A percentile compares a stretch with the other conserved stretches of the same genome.
These are phyloP conservation scores for Harrya chromipes DNA, from an alignment of 768 basidiomycete genomes.

Conservation along the genomic window DNA sequence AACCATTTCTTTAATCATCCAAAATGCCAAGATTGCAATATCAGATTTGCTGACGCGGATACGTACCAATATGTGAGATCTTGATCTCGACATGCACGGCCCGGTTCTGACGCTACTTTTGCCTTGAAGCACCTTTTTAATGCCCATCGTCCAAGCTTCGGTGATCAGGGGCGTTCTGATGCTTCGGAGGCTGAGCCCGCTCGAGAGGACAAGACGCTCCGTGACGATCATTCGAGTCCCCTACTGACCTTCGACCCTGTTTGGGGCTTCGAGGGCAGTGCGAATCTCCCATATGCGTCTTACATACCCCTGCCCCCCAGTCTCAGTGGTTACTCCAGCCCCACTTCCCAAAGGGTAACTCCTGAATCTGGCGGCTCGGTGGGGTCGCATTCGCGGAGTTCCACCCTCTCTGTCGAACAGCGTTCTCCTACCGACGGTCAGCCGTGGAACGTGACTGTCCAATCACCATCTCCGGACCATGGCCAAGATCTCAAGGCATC, in stretches of 20 bases:
- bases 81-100: neutral
- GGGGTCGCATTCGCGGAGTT: slow-evolving; percentile 28
- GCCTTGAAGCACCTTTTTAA: slow-evolving; percentile 26
- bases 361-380: slow-evolving; percentile 14
- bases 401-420: slow-evolving; percentile 30
- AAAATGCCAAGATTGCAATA: slow-evolving; percentile 40
- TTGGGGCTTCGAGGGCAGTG: slow-evolving; percentile 21
- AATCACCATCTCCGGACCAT: slow-evolving; percentile 8
- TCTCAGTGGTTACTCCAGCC: slow-evolving; percentile 30
- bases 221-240: slow-evolving; percentile 8
- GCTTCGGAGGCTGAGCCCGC: neutral
- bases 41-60: slow-evolving; percentile 40
- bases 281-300: slow-evolving; percentile 23
- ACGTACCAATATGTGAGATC: slow-evolving; percentile 36
- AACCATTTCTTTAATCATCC: slow-evolving; percentile 42
- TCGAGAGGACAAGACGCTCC: neutral
- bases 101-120: neutral
- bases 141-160: slow-evolving; percentile 22
- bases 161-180: slow-evolving; percentile 3
- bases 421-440: slow-evolving; percentile 20
- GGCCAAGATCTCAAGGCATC: slow-evolving; percentile 9
- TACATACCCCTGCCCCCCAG: slow-evolving; percentile 32
- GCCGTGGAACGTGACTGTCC: slow-evolving; percentile 7
- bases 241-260: slow-evolving; percentile 14
- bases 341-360: slow-evolving; percentile 25